Percentiles rank a stretch among this genome's conserved stretches.
Conservation (phyloP, 768 basidiomycete species). For the Lentinula edodes region DNA sequence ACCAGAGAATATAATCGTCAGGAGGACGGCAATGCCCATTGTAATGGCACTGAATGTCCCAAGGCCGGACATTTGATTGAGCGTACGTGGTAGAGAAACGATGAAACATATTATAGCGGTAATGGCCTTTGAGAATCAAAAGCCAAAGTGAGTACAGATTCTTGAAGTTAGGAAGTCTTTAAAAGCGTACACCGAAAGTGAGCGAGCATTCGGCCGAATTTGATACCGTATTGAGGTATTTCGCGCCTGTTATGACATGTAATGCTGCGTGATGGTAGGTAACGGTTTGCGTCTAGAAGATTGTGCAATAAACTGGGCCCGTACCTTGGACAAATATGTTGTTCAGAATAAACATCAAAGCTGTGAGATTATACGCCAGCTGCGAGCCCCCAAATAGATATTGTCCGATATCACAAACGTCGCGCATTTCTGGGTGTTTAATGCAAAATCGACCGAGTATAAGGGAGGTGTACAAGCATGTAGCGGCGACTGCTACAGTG, state of each 20-base stretch:
- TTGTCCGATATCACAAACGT: conserved; percentile 47
- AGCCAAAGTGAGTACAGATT: background rate
- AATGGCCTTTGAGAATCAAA: conserved; percentile 16
- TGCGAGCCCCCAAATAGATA: conserved; percentile 41
- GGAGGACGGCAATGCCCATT: conserved; percentile 41
- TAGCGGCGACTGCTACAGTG: conserved; percentile 31
- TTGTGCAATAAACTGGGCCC: background rate
- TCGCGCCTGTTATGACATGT: conserved; percentile 40
- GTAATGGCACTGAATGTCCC: conserved; percentile 36
- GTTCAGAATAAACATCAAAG: conserved; percentile 48
- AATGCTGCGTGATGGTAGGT: conserved; percentile 31
- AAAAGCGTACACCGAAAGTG: conserved; percentile 20
- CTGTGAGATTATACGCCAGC: conserved; percentile 43
- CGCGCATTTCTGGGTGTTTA: conserved; percentile 41
- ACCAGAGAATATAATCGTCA: conserved; percentile 36
- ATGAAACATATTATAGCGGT: conserved; percentile 33
- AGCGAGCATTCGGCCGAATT: conserved; percentile 36
- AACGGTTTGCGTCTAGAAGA: background rate
- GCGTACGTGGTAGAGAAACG: conserved; percentile 37
- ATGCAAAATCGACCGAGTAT: conserved; percentile 44
- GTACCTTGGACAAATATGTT: conserved; percentile 49
- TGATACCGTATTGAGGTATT: conserved; percentile 39
- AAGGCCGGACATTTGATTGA: conserved; percentile 33
- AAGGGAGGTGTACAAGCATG: conserved; percentile 40
- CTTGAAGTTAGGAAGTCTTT: background rate